phyloP scores from a whole-genome alignment of 768 basidiomycete species.

The Trametes sanguinea region DNA sequence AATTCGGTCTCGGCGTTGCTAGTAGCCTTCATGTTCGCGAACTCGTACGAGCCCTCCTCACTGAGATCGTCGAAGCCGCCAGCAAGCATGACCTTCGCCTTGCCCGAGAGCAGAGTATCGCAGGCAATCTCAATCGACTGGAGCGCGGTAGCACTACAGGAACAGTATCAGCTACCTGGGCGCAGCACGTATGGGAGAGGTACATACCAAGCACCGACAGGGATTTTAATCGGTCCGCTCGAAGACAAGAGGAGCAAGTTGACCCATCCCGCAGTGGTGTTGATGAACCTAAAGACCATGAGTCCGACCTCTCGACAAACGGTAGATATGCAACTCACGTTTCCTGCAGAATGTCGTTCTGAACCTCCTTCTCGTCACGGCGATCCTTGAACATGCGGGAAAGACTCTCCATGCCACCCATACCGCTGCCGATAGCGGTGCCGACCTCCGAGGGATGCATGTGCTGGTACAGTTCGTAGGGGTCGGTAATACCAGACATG shows the following conservation, averaged over 20 bases:
- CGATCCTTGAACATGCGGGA: slow-evolving; percentile 99
- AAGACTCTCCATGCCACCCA: slow-evolving; percentile 93
- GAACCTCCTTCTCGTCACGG: slow-evolving; percentile 96
- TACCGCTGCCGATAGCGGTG: slow-evolving; percentile 91
- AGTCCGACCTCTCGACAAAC: not conserved
- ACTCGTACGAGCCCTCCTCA: slow-evolving; percentile 98
- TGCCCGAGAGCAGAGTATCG: slow-evolving; percentile 90
- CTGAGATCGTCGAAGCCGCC: slow-evolving; percentile 98
- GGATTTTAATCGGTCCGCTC: slow-evolving; percentile 97
- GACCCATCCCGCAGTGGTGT: slow-evolving; percentile 98
- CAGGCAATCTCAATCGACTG: slow-evolving; percentile 99
- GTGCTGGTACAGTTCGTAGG: slow-evolving; percentile 96
- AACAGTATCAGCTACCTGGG: slow-evolving; percentile 6
- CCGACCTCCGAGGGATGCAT: slow-evolving; percentile 97
- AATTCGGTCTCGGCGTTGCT: slow-evolving; percentile 96
- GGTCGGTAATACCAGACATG: slow-evolving; percentile 95
- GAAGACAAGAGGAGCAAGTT: slow-evolving; percentile 94
- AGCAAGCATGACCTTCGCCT: slow-evolving; percentile 99
- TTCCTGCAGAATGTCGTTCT: slow-evolving; percentile 98
- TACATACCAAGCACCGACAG: slow-evolving; percentile 93
- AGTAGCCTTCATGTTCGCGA: slow-evolving; percentile 99
- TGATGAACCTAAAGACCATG: slow-evolving; percentile 77
- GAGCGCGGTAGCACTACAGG: slow-evolving; percentile 86
- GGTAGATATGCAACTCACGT: slow-evolving; percentile 59
- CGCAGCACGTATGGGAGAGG: not conserved